These are phyloP conservation scores for Hansfordia pulvinata DNA, from an alignment of 2,329 filamentous ascomycete genomes.

Conservation along the genomic window DNA sequence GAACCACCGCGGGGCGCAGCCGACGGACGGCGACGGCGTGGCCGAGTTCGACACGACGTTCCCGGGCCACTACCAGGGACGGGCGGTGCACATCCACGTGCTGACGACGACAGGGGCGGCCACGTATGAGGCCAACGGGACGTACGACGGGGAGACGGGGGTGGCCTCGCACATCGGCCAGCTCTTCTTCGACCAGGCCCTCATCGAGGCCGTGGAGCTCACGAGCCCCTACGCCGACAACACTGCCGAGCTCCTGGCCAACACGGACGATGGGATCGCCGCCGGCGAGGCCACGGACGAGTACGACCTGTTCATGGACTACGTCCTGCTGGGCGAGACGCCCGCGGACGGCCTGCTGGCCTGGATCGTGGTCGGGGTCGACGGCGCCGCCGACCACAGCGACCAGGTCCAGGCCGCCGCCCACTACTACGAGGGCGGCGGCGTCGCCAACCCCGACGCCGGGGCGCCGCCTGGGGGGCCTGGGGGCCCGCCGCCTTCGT, in stretches of 20 bases:
- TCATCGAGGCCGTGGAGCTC: slow-evolving; percentile 14
- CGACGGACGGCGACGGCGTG: slow-evolving; percentile 30
- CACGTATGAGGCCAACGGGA: slow-evolving; percentile 15
- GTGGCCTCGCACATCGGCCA: slow-evolving; percentile 15
- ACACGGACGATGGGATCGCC: neutral
- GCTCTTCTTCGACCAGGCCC: slow-evolving; percentile 17
- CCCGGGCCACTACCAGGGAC: slow-evolving; percentile 25
- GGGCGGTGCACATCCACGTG: slow-evolving; percentile 27
- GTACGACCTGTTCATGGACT: slow-evolving; percentile 1
- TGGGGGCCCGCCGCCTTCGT: too few relatives aligned
- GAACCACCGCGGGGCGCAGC: slow-evolving; percentile 33
- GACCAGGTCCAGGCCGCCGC: too few relatives aligned
- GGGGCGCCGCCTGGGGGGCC: too few relatives aligned
- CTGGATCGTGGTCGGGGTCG: slow-evolving; percentile 1
- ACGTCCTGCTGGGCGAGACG: slow-evolving; percentile 1
- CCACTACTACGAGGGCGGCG: too few relatives aligned
- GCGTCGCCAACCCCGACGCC: too few relatives aligned
- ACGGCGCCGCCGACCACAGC: neutral
- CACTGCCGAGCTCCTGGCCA: neutral
- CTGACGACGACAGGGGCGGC: slow-evolving; percentile 14
- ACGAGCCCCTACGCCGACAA: slow-evolving; percentile 16
- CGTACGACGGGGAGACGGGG: neutral
- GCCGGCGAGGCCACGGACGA: neutral
- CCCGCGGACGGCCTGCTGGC: neutral
- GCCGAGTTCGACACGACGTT: slow-evolving; percentile 31